Percentiles rank a stretch among this genome's conserved stretches.
phyloP scores from a whole-genome alignment of 305 asterid genomes.

The Andrographis paniculata region DNA sequence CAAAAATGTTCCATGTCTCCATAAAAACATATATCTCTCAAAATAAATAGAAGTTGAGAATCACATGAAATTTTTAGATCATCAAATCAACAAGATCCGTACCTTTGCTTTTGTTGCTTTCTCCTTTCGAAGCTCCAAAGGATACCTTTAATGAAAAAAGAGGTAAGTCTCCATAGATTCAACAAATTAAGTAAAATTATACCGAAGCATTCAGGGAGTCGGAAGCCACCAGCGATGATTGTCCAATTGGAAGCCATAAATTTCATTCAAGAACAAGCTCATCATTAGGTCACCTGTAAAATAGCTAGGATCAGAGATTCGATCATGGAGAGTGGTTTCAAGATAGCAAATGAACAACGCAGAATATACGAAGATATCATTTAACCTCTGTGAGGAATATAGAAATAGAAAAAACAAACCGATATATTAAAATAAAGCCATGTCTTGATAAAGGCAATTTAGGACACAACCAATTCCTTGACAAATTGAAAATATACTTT shows the following conservation, averaged over 20 bases:
- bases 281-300: constrained; percentile 78
- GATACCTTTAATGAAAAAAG: constrained; percentile 46
- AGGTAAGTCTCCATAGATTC: not conserved
- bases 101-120: constrained; percentile 86
- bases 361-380: constrained; percentile 6
- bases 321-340: too few species aligned
- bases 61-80: constrained; percentile 6
- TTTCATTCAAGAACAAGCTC: constrained; percentile 96
- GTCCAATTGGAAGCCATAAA: constrained; percentile 94
- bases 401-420: constrained; percentile 12
- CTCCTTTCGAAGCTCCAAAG: constrained; percentile 89
- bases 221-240: constrained; percentile 72
- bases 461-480: too few species aligned
- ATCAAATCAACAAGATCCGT: constrained; percentile 16
- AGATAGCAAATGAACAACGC: constrained; percentile 6
- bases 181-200: not conserved
- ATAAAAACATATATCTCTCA: not conserved
- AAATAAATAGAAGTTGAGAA: constrained; percentile 1
- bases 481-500: too few species aligned
- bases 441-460: too few species aligned
- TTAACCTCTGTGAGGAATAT: constrained; percentile 5
- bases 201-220: constrained; percentile 1
- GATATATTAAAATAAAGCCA: too few species aligned
- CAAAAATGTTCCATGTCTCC: constrained; percentile 16
- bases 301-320: constrained; percentile 19